Conservation (phyloP, 2,329 filamentous ascomycete species). For the Fonsecaea multimorphosa region DNA sequence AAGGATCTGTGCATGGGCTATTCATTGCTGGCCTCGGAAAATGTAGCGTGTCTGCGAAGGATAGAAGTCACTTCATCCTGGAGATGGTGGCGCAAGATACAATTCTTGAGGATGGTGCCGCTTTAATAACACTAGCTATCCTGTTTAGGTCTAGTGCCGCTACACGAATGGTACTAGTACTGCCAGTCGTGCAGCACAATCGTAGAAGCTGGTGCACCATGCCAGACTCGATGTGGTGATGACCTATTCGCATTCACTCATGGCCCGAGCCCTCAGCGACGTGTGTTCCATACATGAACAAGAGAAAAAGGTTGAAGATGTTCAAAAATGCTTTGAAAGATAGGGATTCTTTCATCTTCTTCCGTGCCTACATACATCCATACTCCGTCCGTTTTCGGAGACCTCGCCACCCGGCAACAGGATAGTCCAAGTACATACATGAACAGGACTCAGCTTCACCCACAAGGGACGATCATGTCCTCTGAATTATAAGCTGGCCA, state of each 20-base stretch:
- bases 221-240: background rate
- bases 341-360: background rate
- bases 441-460: background rate
- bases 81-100: background rate
- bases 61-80: background rate
- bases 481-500: background rate
- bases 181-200: too few species aligned
- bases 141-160: background rate
- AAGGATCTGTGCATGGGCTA: slow-evolving; percentile 30
- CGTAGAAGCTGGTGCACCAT: too few species aligned
- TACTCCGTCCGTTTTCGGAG: background rate
- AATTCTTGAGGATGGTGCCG: background rate
- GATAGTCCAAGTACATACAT: background rate
- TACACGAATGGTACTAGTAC: too few species aligned
- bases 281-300: background rate
- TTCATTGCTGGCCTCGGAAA: slow-evolving; percentile 13
- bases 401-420: background rate
- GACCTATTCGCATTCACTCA: background rate
- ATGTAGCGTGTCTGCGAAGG: background rate
- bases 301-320: background rate
- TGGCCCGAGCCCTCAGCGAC: background rate
- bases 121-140: background rate
- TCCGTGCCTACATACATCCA: background rate
- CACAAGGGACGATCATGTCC: background rate
- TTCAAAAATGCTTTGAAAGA: background rate